Conservation (phyloP, 768 basidiomycete genomes). For the Psilocybe tampanensis region DNA sequence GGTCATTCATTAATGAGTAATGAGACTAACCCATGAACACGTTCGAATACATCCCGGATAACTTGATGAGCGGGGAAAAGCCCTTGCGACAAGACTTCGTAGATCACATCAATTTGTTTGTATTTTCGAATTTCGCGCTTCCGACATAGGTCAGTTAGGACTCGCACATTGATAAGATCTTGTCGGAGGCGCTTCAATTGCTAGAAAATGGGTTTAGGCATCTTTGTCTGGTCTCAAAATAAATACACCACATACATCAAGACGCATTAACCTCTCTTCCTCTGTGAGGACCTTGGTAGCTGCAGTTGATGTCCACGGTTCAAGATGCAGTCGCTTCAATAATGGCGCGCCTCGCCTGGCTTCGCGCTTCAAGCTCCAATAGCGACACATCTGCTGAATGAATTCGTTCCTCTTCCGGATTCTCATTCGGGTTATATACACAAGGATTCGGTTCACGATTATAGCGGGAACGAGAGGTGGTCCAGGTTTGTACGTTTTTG, state of each 20-base stretch:
- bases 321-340: slow-evolving; percentile 89
- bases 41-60: slow-evolving; percentile 68
- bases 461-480: slow-evolving; percentile 89
- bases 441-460: slow-evolving; percentile 77
- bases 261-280: slow-evolving; percentile 79
- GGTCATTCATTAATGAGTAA: neutral
- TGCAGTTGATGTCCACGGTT: slow-evolving; percentile 93
- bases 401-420: slow-evolving; percentile 81
- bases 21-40: slow-evolving; percentile 62
- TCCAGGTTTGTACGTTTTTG: slow-evolving; percentile 89
- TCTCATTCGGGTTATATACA: slow-evolving; percentile 70
- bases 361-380: slow-evolving; percentile 98
- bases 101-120: slow-evolving; percentile 64
- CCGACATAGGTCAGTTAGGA: slow-evolving; percentile 64
- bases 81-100: slow-evolving; percentile 59
- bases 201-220: slow-evolving; percentile 25
- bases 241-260: slow-evolving; percentile 58
- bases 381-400: slow-evolving; percentile 77
- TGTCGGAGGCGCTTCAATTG: slow-evolving; percentile 64
- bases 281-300: slow-evolving; percentile 69
- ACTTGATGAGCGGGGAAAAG: slow-evolving; percentile 69
- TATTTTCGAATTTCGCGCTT: slow-evolving; percentile 86
- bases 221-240: neutral
- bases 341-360: slow-evolving; percentile 91
- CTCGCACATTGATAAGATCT: slow-evolving; percentile 76